phyloP scores from a whole-genome alignment of 148 eudicot genomes.

The Vaccinium myrtillus region DNA sequence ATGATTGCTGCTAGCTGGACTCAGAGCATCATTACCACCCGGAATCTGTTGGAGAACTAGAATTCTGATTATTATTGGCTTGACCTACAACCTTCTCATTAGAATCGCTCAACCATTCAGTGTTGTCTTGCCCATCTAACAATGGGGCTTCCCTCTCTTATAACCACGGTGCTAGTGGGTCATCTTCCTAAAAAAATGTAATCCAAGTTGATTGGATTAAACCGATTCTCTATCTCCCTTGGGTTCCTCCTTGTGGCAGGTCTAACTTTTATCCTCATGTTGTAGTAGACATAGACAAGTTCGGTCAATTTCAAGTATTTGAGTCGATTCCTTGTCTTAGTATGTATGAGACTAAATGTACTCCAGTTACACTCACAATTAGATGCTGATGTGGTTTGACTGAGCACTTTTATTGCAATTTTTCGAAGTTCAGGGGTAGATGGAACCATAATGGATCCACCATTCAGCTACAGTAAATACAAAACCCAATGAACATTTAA shows the following conservation, averaged over 20 bases:
- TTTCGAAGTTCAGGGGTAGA: not conserved
- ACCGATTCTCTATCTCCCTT: not conserved
- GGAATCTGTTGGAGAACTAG: not conserved
- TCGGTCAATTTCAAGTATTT: not conserved
- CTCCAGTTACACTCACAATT: not conserved
- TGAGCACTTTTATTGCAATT: not conserved
- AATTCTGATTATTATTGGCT: not conserved
- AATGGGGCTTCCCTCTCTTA: not conserved
- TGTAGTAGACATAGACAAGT: not conserved
- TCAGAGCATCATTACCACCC: not conserved
- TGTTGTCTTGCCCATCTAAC: not conserved
- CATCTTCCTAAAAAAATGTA: not conserved
- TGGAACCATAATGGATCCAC: not conserved
- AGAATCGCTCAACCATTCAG: too few relatives aligned
- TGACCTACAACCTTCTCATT: too few relatives aligned
- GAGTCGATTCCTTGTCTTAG: not conserved
- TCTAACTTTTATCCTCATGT: not conserved
- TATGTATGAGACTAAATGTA: not conserved
- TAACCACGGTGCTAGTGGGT: not conserved
- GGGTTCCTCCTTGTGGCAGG: not conserved
- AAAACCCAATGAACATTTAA: not conserved
- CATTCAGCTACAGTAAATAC: not conserved
- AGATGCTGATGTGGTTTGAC: not conserved
- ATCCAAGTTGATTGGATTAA: slow-evolving; percentile 11
- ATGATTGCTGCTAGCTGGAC: not conserved